Evolutionary conservation across 2,329 filamentous ascomycete species (phyloP), one percentile per base, ranked within the genome.

Genomic region (Orbilia ellipsospora): DNA sequence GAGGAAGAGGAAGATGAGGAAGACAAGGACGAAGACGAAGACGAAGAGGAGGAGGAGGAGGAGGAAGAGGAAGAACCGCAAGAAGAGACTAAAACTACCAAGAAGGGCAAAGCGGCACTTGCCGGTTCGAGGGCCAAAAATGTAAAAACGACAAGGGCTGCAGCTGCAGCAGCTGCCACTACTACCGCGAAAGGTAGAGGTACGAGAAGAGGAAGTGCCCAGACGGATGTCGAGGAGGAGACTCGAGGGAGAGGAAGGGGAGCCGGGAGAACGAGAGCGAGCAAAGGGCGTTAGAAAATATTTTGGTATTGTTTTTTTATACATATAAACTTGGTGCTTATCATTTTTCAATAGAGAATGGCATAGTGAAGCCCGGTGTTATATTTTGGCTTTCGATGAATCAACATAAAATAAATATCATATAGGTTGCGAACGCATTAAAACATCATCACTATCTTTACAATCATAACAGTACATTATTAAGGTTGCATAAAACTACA

Each of bases 121-220:
- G 52, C 63, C 16, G 26, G 31, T 48, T 50, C 62, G 28, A 74
- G 55, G 28, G 55, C 59, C 1, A 68, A 74, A 42, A 68, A 68
- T 50, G 56, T 63, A 20, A 74, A 74, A 45, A 68, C 70, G n/a
- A 74, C 63, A 13, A 54, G 63, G n/a, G 63, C 70, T 15, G 60
- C 48, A 2, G 64, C 55, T 6, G 55, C 55, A 16, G 40, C 55
- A 2, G 63, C 70, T 3, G 70, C 63, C 1, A 40, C 51, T 13
- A 52, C 48, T 4, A 36, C 31, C 31, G 52, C 70, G 28, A 74
- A 68, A 13, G 70, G 63, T 4, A 56, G 70, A 40, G 63, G 70
- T 0, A 28, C 23, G 15, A 74, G 70, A 26, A 68, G 68, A 44
- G 70, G 70, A 12, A 74, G 63, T 20, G 31, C 26, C 8, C 70